Percentiles rank a stretch among this genome's conserved stretches.
Evolutionary conservation across 2,329 filamentous ascomycete genomes (phyloP).

Genomic region (Ophiostoma ulmi): DNA sequence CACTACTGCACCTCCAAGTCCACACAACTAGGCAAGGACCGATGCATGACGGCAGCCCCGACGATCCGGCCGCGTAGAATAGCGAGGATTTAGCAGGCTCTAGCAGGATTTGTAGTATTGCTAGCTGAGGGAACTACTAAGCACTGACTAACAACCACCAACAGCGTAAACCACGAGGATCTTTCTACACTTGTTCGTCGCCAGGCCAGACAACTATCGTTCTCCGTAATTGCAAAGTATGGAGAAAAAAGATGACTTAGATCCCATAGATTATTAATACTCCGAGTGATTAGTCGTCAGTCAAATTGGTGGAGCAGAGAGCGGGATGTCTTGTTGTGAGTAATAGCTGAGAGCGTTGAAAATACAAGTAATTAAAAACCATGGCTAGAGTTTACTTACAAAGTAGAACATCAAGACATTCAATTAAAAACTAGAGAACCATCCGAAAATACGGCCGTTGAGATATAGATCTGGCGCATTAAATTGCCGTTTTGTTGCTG

Average conservation of each 20-base stretch:
- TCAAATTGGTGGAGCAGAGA: neutral
- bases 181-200: neutral
- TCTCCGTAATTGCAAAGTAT: constrained; percentile 8
- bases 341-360: neutral
- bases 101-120: neutral
- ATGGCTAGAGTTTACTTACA: neutral
- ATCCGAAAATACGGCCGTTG: constrained; percentile 5
- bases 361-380: neutral
- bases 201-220: constrained; percentile 1
- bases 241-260: neutral
- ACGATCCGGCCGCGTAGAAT: constrained; percentile 23
- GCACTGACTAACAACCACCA: neutral
- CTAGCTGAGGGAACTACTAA: too few species aligned
- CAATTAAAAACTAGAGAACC: neutral
- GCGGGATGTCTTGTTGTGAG: neutral
- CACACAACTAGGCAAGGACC: constrained; percentile 19
- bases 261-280: constrained; percentile 3
- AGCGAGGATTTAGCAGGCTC: constrained; percentile 1
- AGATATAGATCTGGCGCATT: constrained; percentile 8
- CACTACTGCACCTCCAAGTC: neutral
- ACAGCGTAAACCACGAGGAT: neutral
- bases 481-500: constrained; percentile 13
- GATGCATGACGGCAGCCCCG: constrained; percentile 23
- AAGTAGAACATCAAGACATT: too few species aligned
- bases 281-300: neutral